Evolutionary conservation across 2,329 filamentous ascomycete genomes (phyloP), one percentile per base, ranked within the genome.

Genomic region (Monilinia fructigena): DNA sequence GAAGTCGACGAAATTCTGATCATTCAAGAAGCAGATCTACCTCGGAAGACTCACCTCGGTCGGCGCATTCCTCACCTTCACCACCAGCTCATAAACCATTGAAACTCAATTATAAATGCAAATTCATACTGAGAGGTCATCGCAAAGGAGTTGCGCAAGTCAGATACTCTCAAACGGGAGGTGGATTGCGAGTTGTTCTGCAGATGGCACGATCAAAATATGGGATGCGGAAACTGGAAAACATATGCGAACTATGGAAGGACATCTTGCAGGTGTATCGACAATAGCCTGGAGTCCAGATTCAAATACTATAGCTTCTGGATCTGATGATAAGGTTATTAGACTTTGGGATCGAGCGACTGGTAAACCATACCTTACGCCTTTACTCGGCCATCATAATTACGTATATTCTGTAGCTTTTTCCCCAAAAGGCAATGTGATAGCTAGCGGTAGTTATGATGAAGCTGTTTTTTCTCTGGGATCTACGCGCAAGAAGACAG

Each of bases 391-490:
- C 2, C 95, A 99, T 74, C 93, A 97, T 78, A 98, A 96, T 78
- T 98, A 98, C 78, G 89, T 99, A 42, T 97, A 96, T 79, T 92
- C 90, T 61, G 82, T 99, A 45, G 93, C 93, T 7, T 98, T 98
- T 78, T 94, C 92, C n/a, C 95, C 95, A 1, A 98, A 97, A 77
- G 95, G 95, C 31, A 99, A 99, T 75, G 97, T 98, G 76, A 85
- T 99, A 45, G 95, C 93, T 20, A 96, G 91, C 71, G 95, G 95
- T 16, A 96, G 91, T 70, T 98, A 97, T 78, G 95, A 99, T 72
- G 95, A 99, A 80, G 95, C 95, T 5, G 92, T 99, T 0, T 97
- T 97, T 97, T 71, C 79, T 99, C 6, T 99, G 95, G 95, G 95
- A 99, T 77, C 91, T 98, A 18, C 85, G 95, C 18, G 92, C 92